phyloP scores from a whole-genome alignment of 2,329 filamentous ascomycete species.

The Penicillium sp. region DNA sequence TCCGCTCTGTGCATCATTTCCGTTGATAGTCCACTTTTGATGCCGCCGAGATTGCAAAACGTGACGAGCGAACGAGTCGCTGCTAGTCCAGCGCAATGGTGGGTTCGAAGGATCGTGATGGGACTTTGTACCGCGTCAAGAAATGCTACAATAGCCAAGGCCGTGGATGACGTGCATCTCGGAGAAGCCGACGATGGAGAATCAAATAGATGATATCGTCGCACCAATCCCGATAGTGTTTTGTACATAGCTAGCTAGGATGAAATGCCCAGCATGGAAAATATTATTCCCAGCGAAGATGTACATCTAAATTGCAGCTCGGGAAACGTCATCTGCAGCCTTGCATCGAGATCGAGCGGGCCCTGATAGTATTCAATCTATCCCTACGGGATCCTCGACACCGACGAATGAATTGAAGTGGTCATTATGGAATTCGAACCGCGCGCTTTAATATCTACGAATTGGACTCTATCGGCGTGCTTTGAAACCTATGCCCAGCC shows the following conservation, averaged over 20 bases:
- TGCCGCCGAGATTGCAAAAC: neutral
- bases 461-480: neutral
- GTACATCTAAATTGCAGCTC: neutral
- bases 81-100: slow-evolving; percentile 2
- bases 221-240: neutral
- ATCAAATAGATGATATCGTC: neutral
- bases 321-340: neutral
- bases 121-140: neutral
- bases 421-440: neutral
- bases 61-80: neutral
- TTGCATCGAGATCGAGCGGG: neutral
- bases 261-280: neutral
- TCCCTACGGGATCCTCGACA: neutral
- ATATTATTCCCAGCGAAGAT: neutral
- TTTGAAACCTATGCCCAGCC: slow-evolving; percentile 2
- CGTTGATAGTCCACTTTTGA: neutral
- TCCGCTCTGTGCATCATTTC: neutral
- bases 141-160: neutral
- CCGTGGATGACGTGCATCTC: neutral
- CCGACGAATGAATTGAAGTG: neutral
- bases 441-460: neutral
- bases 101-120: neutral
- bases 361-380: neutral
- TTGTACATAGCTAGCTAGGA: neutral
- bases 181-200: neutral